Evolutionary conservation across 352 stramenopile species (phyloP).

Genomic region (Pythium sp.): DNA sequence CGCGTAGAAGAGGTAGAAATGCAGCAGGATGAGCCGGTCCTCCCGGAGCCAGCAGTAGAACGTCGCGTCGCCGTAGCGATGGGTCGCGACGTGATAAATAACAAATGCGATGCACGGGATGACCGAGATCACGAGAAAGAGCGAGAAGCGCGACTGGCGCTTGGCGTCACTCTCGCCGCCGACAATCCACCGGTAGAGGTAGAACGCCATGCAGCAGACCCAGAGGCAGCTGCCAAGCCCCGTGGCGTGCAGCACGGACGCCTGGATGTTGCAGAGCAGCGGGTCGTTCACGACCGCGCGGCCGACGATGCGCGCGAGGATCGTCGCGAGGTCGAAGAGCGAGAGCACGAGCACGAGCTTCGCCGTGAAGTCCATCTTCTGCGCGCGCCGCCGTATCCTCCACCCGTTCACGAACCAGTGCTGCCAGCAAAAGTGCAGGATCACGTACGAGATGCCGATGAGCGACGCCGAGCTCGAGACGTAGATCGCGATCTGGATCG

Average conservation of each 20-base stretch:
- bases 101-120: constrained; percentile 46
- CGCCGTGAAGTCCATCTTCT: constrained; percentile 64
- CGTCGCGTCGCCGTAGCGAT: constrained; percentile 72
- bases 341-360: constrained; percentile 69
- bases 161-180: constrained; percentile 69
- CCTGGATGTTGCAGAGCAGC: constrained; percentile 54
- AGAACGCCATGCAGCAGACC: constrained; percentile 79
- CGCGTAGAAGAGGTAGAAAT: constrained; percentile 77
- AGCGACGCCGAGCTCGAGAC: constrained; percentile 55
- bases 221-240: constrained; percentile 65
- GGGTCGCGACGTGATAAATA: constrained; percentile 55
- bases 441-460: constrained; percentile 58
- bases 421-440: constrained; percentile 54
- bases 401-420: constrained; percentile 28
- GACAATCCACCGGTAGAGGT: constrained; percentile 80
- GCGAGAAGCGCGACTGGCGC: constrained; percentile 45
- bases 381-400: constrained; percentile 12
- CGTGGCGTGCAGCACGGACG: constrained; percentile 47
- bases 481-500: constrained; percentile 45
- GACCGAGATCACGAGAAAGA: constrained; percentile 56
- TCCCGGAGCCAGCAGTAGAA: constrained; percentile 84
- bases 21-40: constrained; percentile 60
- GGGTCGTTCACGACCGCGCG: constrained; percentile 39
- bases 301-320: constrained; percentile 53
- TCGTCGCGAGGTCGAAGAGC: constrained; percentile 62